Evolutionary conservation across 441 rosid genomes (phyloP).

Genomic region (Pelargonium exstipulatum): DNA sequence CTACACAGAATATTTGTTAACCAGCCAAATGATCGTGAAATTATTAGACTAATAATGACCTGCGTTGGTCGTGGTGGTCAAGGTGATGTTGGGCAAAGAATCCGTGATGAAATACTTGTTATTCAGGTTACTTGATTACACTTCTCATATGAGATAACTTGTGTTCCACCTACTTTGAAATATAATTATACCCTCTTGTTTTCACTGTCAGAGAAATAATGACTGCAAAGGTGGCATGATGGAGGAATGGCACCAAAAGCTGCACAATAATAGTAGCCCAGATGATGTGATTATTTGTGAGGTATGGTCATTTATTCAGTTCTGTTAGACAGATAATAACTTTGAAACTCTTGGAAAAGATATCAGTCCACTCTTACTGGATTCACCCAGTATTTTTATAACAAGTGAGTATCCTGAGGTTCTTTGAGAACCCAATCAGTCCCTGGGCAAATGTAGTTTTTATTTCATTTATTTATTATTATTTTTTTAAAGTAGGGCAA

Average conservation of each 20-base stretch:
- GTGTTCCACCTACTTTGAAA: conserved; percentile 10
- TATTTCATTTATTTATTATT: too few relatives aligned
- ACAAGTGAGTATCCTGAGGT: not conserved
- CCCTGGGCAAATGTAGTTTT: not conserved
- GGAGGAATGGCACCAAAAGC: conserved; percentile 84
- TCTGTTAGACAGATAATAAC: conserved; percentile 11
- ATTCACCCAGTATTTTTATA: not conserved
- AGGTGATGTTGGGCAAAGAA: conserved; percentile 69
- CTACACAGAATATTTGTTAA: conserved; percentile 41
- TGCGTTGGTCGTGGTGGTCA: conserved; percentile 66
- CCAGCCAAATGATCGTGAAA: conserved; percentile 50
- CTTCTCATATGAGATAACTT: conserved; percentile 18
- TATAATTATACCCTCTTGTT: conserved; percentile 10
- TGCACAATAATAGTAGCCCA: conserved; percentile 64
- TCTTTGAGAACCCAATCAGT: not conserved
- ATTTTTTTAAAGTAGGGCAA: too few relatives aligned
- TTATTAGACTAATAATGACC: conserved; percentile 50
- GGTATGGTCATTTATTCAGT: conserved; percentile 34
- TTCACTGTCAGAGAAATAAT: conserved; percentile 47
- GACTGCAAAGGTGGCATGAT: conserved; percentile 65
- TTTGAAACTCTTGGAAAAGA: not conserved
- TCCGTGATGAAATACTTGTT: conserved; percentile 62
- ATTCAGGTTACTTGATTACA: conserved; percentile 40
- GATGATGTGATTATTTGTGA: conserved; percentile 71
- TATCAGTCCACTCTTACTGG: not conserved